These are phyloP conservation scores for Nakazawaea anatomiae DNA, from an alignment of 805 yeast species.

Conservation along the genomic window DNA sequence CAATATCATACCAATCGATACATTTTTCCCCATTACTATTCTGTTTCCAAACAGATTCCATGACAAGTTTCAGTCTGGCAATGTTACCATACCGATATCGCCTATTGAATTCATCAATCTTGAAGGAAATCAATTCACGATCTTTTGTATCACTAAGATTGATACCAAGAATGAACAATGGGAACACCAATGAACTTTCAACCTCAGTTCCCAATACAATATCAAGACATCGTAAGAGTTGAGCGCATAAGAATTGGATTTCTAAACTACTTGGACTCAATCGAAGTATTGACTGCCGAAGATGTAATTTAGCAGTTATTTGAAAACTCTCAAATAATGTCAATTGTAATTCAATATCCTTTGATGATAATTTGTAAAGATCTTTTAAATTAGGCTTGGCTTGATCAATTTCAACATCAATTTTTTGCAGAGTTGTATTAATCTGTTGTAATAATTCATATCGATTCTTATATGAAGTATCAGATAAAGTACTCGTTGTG, in stretches of 20 bases:
- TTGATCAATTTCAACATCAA: conserved; percentile 44
- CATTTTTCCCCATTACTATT: conserved; percentile 49
- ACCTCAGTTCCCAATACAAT: conserved; percentile 58
- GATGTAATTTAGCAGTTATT: conserved; percentile 59
- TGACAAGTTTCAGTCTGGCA: conserved; percentile 35
- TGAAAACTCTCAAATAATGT: conserved; percentile 70
- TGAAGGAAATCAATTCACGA: conserved; percentile 41
- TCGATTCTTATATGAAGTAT: conserved; percentile 15
- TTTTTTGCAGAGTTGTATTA: conserved; percentile 26
- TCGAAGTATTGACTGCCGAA: conserved; percentile 58
- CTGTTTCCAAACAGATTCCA: conserved; percentile 42
- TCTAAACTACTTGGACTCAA: conserved; percentile 59
- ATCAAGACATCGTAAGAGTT: conserved; percentile 52
- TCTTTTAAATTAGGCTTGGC: conserved; percentile 49
- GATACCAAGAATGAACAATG: conserved; percentile 73
- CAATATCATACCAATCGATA: conserved; percentile 69
- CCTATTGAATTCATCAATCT: conserved; percentile 50
- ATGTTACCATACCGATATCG: conserved; percentile 67
- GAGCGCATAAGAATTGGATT: conserved; percentile 51
- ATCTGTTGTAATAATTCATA: conserved; percentile 29
- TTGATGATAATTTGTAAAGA: conserved; percentile 26
- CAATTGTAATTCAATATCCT: conserved; percentile 59
- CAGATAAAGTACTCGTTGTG: conserved; percentile 20
- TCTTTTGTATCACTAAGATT: conserved; percentile 51
- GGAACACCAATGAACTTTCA: conserved; percentile 70